Evolutionary conservation across 768 basidiomycete genomes (phyloP), one percentile per base, ranked within the genome.

Genomic region (Tylopilus rubrobrunneus): DNA sequence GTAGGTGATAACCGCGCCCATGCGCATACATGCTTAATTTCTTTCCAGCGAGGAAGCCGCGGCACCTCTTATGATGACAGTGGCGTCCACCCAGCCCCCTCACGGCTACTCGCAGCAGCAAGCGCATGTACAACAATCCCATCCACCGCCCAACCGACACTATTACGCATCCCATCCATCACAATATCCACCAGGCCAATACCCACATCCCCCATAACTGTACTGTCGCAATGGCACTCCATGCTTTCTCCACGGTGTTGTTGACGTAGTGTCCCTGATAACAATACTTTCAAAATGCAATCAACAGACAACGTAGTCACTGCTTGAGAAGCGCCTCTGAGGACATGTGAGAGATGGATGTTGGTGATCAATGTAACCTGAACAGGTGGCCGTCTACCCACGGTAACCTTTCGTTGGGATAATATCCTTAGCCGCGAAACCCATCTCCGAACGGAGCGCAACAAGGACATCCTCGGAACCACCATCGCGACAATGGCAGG

Each of bases 21-120:
- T 41, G 17, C 9, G 31, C 11, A 39, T 34, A 29, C 27, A n/a
- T 9, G 25, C 45, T 53, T 41, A 43, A 34, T 41, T 6, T 41
- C 21, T 21, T 48, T 53, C 11, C 19, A 69, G 68, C 14, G 69
- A 71, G 17, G 68, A 71, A 45, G 67, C 59, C 21, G 57, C 61
- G 23, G 46, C 47, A 3, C 56, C 59, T 17, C 52, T 66, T 21
- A 23, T 64, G 14, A 40, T 52, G 10, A 50, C 62, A n/a, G n/a
- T 48, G n/a, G 4, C 45, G 29, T 19, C 46, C 19, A 3, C 48
- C 27, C 60, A 46, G 29, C 58, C 28, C n/a, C 21, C 51, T 21
- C 58, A 45, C 10, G 39, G 37, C 2, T 52, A 55, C 40, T 29
- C 36, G 11, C 66, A 56, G 7, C 58, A 50, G 12, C 60, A 47